Percentiles rank a stretch among this genome's conserved stretches.
These are phyloP conservation scores for Malus hybrid DNA, from an alignment of 331 rosid species.

Conservation along the genomic window DNA sequence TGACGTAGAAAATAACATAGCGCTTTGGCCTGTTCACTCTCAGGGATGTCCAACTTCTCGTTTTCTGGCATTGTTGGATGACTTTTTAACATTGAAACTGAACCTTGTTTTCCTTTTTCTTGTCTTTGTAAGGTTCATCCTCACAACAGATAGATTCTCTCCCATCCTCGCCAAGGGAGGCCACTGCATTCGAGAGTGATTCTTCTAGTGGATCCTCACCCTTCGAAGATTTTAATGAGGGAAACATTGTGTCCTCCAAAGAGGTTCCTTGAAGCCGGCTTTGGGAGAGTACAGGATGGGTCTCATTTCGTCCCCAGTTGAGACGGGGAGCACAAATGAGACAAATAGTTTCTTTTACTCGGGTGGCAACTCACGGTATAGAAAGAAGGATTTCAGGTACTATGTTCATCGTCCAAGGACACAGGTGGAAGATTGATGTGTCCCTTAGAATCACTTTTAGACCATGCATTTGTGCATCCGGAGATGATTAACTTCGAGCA, in stretches of 20 bases:
- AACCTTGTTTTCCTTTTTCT: conserved; percentile 7
- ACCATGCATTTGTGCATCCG: neutral
- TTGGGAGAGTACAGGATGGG: neutral
- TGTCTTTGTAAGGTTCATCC: conserved; percentile 54
- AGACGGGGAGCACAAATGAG: conserved; percentile 3
- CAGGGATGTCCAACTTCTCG: neutral
- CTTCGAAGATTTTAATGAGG: conserved; percentile 82
- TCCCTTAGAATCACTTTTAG: neutral
- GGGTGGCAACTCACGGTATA: neutral
- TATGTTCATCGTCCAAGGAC: neutral
- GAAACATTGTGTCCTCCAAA: conserved; percentile 25
- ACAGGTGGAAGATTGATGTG: neutral
- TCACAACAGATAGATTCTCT: conserved; percentile 79
- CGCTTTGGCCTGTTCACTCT: neutral
- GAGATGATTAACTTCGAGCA: neutral
- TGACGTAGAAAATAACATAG: neutral
- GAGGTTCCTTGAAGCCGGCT: conserved; percentile 6
- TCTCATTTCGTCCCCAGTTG: conserved; percentile 8
- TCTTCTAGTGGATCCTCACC: conserved; percentile 89
- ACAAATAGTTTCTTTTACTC: neutral
- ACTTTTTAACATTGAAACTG: conserved; percentile 10
- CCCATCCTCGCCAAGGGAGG: conserved; percentile 86
- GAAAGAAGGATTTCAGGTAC: neutral
- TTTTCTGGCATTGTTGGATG: neutral
- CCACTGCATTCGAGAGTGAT: conserved; percentile 73